phyloP scores from a whole-genome alignment of 192 early-diverging fungal genomes.

The Linderina pennispora region DNA sequence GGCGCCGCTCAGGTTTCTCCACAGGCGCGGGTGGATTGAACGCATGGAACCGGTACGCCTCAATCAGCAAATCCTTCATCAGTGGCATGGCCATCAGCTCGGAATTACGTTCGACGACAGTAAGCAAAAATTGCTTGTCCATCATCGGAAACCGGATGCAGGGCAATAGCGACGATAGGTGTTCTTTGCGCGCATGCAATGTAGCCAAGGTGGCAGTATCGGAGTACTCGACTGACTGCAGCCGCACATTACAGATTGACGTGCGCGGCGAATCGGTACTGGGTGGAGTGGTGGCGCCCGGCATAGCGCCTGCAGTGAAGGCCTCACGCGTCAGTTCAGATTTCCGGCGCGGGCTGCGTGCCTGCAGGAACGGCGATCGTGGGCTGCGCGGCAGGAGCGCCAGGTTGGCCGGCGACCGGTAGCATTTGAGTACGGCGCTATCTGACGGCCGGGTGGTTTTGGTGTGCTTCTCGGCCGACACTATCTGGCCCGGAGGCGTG shows the following conservation, averaged over 20 bases:
- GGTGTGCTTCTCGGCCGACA: slow-evolving; percentile 23
- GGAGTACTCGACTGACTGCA: slow-evolving; percentile 1
- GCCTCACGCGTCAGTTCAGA: slow-evolving; percentile 38
- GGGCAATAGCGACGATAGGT: slow-evolving; percentile 19
- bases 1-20: background rate
- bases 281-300: background rate
- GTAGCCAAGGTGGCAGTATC: background rate
- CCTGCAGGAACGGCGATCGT: slow-evolving; percentile 25
- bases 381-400: slow-evolving; percentile 17
- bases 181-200: slow-evolving; percentile 28
- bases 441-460: slow-evolving; percentile 4
- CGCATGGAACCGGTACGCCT: slow-evolving; percentile 44
- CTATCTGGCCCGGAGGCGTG: background rate
- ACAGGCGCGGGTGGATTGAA: slow-evolving; percentile 21
- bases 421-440: slow-evolving; percentile 36
- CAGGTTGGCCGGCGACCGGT: slow-evolving; percentile 36
- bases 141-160: slow-evolving; percentile 43
- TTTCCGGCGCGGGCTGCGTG: slow-evolving; percentile 10
- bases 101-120: slow-evolving; percentile 30
- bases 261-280: slow-evolving; percentile 6
- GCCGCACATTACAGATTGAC: slow-evolving; percentile 14
- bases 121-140: slow-evolving; percentile 38
- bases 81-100: slow-evolving; percentile 37
- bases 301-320: slow-evolving; percentile 7
- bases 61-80: slow-evolving; percentile 46